Percentiles rank a stretch among this genome's conserved stretches.
These are phyloP conservation scores for Penicillium brasilianum DNA, from an alignment of 2,329 filamentous ascomycete genomes.

Conservation along the genomic window DNA sequence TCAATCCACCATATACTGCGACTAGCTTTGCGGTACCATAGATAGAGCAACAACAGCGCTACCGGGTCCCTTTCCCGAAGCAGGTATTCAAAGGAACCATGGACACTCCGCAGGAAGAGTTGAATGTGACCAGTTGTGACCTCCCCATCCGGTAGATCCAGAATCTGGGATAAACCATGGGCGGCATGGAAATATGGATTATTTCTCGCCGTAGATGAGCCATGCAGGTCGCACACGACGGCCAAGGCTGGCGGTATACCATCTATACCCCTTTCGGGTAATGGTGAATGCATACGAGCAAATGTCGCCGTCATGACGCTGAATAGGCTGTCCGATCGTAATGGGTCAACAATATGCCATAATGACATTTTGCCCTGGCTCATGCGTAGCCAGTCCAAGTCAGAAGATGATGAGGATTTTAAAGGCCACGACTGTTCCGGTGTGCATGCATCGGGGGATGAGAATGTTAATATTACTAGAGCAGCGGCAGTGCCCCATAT, in stretches of 20 bases:
- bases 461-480: constrained; percentile 49
- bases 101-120: constrained; percentile 43
- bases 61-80: constrained; percentile 44
- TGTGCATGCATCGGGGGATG: constrained; percentile 45
- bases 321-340: constrained; percentile 57
- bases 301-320: constrained; percentile 37
- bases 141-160: constrained; percentile 35
- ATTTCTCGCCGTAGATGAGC: constrained; percentile 39
- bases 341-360: constrained; percentile 58
- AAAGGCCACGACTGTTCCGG: constrained; percentile 63
- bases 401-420: constrained; percentile 45
- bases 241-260: constrained; percentile 30
- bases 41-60: constrained; percentile 48
- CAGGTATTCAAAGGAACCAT: constrained; percentile 41
- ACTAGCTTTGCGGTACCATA: constrained; percentile 52
- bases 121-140: constrained; percentile 33
- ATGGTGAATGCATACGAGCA: constrained; percentile 44
- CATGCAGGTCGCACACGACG: constrained; percentile 30
- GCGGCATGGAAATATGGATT: constrained; percentile 50
- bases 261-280: constrained; percentile 33
- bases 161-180: constrained; percentile 43
- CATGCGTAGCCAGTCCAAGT: constrained; percentile 65
- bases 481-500: constrained; percentile 56
- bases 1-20: constrained; percentile 53
- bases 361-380: constrained; percentile 61